Evolutionary conservation across 768 basidiomycete species (phyloP), one percentile per base, ranked within the genome.

Genomic region (Jaapia argillacea): DNA sequence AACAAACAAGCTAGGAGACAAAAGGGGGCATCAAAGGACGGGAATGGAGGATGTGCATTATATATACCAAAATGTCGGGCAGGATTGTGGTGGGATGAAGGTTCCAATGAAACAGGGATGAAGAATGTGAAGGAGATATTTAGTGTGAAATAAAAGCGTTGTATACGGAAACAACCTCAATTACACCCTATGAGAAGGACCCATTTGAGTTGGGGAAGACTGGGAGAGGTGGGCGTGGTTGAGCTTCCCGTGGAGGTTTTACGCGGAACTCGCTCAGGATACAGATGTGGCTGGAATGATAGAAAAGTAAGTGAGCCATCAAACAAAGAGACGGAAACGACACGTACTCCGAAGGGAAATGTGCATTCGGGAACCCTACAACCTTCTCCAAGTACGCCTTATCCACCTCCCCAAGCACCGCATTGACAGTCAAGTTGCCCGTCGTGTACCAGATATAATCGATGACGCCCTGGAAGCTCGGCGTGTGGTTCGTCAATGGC

Each of bases 301-400:
- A 31, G 37, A 21, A 46, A 42, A 42, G 41, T 47, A 48, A 49
- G 45, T 48, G 48, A 41, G 43, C 53, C 33, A 55, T 45, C 45
- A 24, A 33, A 14, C 24, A 18, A 48, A 40, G 49, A 16, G 26
- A 16, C n/a, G 20, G 23, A 26, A 48, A 50, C 44, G 46, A 37
- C 13, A 81, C 90, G 58, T 63, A 97, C 92, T 97, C 93, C 46
- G 91, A 93, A 20, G 94, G 91, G 72, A 92, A 96, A 58, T 97
- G 90, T 2, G 81, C 77, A 61, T 97, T 93, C 23, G 96, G 96
- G 72, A 98, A 98, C 27, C 96, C 96, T 36, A 97, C 94, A 14
- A 79, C 79, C 66, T 89, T 89, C 50, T 84, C 79, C 58, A 97
- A 59, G 67, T 99, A 99, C 21, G 58, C 58, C 53, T 70, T 72